Percentiles rank a stretch among this genome's conserved stretches.
Conservation (phyloP, 2,329 filamentous ascomycete genomes). For the Clarireedia sp. region DNA sequence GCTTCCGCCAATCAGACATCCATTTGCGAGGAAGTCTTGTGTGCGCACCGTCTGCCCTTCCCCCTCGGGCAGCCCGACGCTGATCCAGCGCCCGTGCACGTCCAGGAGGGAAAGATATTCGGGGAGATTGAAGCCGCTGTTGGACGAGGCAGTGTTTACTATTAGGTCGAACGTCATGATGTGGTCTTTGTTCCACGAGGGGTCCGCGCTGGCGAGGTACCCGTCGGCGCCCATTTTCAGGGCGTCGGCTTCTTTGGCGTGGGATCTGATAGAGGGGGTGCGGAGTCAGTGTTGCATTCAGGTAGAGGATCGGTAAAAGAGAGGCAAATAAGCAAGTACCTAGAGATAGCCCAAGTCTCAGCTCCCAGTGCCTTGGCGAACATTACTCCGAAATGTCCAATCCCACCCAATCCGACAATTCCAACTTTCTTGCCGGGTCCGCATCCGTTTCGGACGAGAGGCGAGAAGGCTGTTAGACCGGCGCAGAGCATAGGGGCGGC, state of each 20-base stretch:
- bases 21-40: slow-evolving; percentile 68
- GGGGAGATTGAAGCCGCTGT: slow-evolving; percentile 56
- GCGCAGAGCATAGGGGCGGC: slow-evolving; percentile 81
- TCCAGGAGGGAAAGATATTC: slow-evolving; percentile 74
- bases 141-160: slow-evolving; percentile 65
- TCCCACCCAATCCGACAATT: slow-evolving; percentile 64
- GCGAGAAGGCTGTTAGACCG: slow-evolving; percentile 72
- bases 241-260: slow-evolving; percentile 52
- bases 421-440: slow-evolving; percentile 74
- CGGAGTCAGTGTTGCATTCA: background rate
- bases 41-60: slow-evolving; percentile 63
- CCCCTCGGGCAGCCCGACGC: slow-evolving; percentile 71
- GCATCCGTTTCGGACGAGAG: slow-evolving; percentile 66
- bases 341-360: slow-evolving; percentile 54
- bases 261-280: slow-evolving; percentile 28
- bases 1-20: slow-evolving; percentile 62
- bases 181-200: slow-evolving; percentile 49
- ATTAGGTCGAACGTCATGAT: slow-evolving; percentile 66
- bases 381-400: slow-evolving; percentile 63
- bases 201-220: slow-evolving; percentile 50
- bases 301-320: background rate
- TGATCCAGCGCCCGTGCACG: slow-evolving; percentile 73
- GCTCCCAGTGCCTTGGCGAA: slow-evolving; percentile 61
- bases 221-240: slow-evolving; percentile 52
- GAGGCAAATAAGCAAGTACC: slow-evolving; percentile 18